Percentiles rank a stretch among this genome's conserved stretches.
phyloP scores from a whole-genome alignment of 176 grass and related monocot genomes.

The Cymbopogon citratus region DNA sequence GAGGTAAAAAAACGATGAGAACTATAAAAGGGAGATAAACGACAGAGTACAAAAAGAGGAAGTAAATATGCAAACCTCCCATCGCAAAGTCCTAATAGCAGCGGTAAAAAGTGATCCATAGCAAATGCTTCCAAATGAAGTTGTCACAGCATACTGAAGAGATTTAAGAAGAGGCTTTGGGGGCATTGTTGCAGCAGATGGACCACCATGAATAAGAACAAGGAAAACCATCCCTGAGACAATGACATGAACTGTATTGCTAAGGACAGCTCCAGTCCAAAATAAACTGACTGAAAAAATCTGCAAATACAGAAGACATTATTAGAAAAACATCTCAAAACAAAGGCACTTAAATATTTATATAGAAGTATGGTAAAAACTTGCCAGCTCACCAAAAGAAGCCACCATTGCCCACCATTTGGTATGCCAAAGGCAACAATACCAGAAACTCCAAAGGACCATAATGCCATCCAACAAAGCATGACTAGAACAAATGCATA shows the following conservation, averaged over 20 bases:
- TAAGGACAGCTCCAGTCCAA: slow-evolving; percentile 90
- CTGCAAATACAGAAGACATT: slow-evolving; percentile 43
- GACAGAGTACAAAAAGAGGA: not conserved
- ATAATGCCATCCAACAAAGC: slow-evolving; percentile 93
- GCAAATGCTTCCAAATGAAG: slow-evolving; percentile 97
- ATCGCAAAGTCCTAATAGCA: slow-evolving; percentile 91
- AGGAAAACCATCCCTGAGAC: slow-evolving; percentile 99
- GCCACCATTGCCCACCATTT: slow-evolving; percentile 91
- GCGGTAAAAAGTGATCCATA: slow-evolving; percentile 98
- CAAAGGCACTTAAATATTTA: slow-evolving; percentile 2
- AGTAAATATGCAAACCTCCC: slow-evolving; percentile 62
- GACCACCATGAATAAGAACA: slow-evolving; percentile 81
- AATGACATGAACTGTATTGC: slow-evolving; percentile 96
- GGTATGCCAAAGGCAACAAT: slow-evolving; percentile 76
- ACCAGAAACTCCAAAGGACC: slow-evolving; percentile 88
- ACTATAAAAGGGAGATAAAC: not conserved
- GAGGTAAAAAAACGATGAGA: not conserved
- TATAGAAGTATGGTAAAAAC: slow-evolving; percentile 40
- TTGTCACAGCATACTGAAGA: slow-evolving; percentile 75
- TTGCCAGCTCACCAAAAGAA: slow-evolving; percentile 98
- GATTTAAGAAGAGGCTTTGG: slow-evolving; percentile 75
- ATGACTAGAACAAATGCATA: slow-evolving; percentile 84
- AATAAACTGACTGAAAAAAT: slow-evolving; percentile 94
- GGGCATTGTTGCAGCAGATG: slow-evolving; percentile 71
- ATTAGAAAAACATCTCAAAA: slow-evolving; percentile 4